Conservation (phyloP, 208 protist species). For the Acanthamoeba triangularis region DNA sequence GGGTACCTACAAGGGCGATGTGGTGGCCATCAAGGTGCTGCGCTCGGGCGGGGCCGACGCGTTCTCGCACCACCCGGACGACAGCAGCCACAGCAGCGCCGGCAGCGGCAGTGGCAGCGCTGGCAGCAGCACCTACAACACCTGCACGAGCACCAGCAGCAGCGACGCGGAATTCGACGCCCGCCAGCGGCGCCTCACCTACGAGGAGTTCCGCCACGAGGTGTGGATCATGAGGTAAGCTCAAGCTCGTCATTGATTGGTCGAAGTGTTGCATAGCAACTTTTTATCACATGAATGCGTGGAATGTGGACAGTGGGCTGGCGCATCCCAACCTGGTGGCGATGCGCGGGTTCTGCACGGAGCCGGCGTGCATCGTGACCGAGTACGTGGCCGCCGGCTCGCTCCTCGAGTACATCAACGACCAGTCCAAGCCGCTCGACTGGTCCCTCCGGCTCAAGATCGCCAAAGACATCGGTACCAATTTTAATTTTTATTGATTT, state of each 20-base stretch:
- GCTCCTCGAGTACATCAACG: neutral
- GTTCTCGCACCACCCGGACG: no score
- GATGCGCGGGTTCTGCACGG: constrained; percentile 19
- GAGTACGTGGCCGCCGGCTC: constrained; percentile 35
- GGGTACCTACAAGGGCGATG: neutral
- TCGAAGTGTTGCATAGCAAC: no score
- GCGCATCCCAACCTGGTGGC: constrained; percentile 62
- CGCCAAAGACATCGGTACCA: constrained; percentile 31
- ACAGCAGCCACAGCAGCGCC: no score
- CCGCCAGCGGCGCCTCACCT: no score
- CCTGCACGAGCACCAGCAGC: no score
- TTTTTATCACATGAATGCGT: no score
- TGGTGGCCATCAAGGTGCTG: constrained; percentile 54
- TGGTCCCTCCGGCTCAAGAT: constrained; percentile 29
- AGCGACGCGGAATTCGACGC: no score
- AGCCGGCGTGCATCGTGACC: constrained; percentile 72
- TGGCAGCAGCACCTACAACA: no score
- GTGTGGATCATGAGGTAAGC: constrained; percentile 76
- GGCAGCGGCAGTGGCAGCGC: no score
- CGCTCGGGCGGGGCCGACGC: no score
- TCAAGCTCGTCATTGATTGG: no score
- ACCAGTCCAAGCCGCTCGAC: neutral
- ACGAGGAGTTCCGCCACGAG: constrained; percentile 69
- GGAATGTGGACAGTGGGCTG: neutral
- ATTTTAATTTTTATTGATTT: no score